Evolutionary conservation across 345 rosid species (phyloP), one percentile per base, ranked within the genome.

Genomic region (Mallotus nudiflorus): DNA sequence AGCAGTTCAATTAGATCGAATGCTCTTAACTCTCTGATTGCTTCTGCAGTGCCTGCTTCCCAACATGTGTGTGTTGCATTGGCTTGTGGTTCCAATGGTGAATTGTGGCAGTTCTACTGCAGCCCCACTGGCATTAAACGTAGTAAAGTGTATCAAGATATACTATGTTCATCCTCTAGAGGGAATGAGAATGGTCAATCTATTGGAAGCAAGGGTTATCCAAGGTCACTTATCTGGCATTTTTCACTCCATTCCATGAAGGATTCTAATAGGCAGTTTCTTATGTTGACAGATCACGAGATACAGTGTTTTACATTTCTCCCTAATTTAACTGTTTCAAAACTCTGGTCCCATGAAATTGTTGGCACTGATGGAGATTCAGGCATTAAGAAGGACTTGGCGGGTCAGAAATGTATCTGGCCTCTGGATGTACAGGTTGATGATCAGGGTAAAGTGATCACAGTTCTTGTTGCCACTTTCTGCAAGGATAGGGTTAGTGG

Each of bases 351-450:
- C 39, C 88, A 90, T 75, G 91, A 90, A 79, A 86, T 90, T 80
- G 87, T 94, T 71, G 88, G 95, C 29, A 81, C 54, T 76, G 93
- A 90, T 83, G 92, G 86, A 75, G 93, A 90, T 79, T 80, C 81
- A 53, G 93, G 90, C 64, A 90, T 91, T 77, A 87, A 90, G 83
- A 90, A 88, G 85, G 95, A 90, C 81, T 74, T 94, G 73, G 93
- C 97, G 58, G 93, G 97, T 72, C 97, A 94, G 85, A 94, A 90
- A 81, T 84, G 85, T 60, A 90, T 91, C 50, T 94, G 95, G 97
- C 96, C 98, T 74, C 70, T 94, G 69, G 98, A 94, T 83, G 35
- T 89, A 75, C 89, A 90, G 75, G 89, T 88, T 58, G 97, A 91
- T 79, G 92, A 80, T 73, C 81, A 75, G 73, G 93, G 93, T 67